Evolutionary conservation across 2,329 filamentous ascomycete species (phyloP).

Genomic region (Cladosporium sp.): DNA sequence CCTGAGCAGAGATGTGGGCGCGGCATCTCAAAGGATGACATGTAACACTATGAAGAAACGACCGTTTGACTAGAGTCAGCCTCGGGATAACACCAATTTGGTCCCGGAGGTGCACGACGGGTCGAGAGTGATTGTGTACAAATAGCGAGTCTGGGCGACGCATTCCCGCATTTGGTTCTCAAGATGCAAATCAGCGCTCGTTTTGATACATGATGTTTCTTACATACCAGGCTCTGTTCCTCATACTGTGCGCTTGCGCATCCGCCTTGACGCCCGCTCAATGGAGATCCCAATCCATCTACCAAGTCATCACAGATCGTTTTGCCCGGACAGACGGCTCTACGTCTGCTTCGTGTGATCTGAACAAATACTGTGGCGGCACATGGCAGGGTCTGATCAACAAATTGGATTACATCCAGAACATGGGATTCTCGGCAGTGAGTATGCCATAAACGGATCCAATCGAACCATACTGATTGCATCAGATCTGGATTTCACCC

Average conservation of each 20-base stretch:
- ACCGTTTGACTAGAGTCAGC: background rate
- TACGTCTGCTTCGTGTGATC: conserved; percentile 41
- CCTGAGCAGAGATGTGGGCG: background rate
- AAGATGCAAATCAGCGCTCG: background rate
- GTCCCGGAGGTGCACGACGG: background rate
- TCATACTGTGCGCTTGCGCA: background rate
- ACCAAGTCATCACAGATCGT: conserved; percentile 57
- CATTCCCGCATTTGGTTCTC: background rate
- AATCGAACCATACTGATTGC: background rate
- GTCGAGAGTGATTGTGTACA: background rate
- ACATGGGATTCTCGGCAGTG: conserved; percentile 37
- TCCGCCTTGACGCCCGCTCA: conserved; percentile 26
- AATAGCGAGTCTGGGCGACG: background rate
- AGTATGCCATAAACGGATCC: background rate
- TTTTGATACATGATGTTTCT: background rate
- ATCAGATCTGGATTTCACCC: conserved; percentile 30
- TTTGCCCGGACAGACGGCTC: conserved; percentile 48
- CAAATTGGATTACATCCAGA: conserved; percentile 38
- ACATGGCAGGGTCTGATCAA: conserved; percentile 36
- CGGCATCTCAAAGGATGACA: background rate
- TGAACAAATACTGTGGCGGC: conserved; percentile 33
- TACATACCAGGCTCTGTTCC: background rate
- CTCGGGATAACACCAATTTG: background rate
- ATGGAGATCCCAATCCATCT: conserved; percentile 44
- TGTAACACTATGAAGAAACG: background rate